Evolutionary conservation across 1,284 basidiomycete genomes (phyloP).

Genomic region (Malassezia vespertilionis): DNA sequence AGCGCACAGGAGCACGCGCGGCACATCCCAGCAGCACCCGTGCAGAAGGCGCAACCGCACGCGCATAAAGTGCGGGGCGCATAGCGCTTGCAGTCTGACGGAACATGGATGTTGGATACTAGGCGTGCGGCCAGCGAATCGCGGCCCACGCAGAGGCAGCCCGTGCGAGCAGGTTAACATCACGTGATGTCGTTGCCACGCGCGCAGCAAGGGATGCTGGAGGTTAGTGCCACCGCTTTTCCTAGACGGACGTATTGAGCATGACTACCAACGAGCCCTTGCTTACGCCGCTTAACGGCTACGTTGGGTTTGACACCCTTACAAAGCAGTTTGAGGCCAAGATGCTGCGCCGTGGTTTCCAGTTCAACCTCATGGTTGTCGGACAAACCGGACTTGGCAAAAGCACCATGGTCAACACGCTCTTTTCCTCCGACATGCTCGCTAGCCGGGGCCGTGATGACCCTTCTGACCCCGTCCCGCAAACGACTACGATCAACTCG

Average conservation of each 20-base stretch:
- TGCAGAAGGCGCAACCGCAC: neutral
- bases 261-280: conserved; percentile 13
- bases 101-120: neutral
- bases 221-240: neutral
- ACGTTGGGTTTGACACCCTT: conserved; percentile 54
- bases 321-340: conserved; percentile 98
- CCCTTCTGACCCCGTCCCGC: conserved; percentile 72
- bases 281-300: conserved; percentile 41
- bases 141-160: neutral
- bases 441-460: conserved; percentile 90
- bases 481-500: conserved; percentile 92
- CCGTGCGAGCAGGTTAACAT: neutral
- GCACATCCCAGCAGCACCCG: neutral
- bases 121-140: neutral
- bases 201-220: too few species aligned
- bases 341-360: conserved; percentile 94
- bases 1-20: neutral
- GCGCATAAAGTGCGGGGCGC: neutral
- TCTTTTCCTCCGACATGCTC: conserved; percentile 93
- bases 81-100: neutral
- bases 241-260: neutral
- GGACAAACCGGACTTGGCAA: conserved; percentile 97
- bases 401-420: conserved; percentile 95
- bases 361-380: conserved; percentile 66
- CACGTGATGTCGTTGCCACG: conserved; percentile 5